Conservation (phyloP, 768 basidiomycete species). For the Boletales sp. region DNA sequence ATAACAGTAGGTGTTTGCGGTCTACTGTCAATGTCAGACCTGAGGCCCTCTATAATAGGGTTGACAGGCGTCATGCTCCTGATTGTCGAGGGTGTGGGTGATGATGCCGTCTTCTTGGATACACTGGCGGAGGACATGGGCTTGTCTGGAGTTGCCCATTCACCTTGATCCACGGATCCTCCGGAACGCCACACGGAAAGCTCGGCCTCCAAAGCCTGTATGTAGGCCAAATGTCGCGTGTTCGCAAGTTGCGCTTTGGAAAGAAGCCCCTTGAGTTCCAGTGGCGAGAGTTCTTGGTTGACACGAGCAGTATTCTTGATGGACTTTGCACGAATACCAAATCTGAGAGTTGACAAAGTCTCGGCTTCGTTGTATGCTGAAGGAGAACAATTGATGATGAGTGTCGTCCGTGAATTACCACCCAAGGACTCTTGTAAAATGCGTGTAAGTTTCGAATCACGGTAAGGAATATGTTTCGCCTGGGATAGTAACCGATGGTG, state of each 20-base stretch:
- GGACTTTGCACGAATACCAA: conserved; percentile 99
- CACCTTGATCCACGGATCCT: conserved; percentile 73
- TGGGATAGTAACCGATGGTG: conserved; percentile 29
- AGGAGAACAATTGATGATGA: conserved; percentile 99
- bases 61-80: conserved; percentile 75
- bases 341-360: conserved; percentile 94
- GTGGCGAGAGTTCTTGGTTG: conserved; percentile 94
- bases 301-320: conserved; percentile 99
- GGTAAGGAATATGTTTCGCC: conserved; percentile 97
- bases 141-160: conserved; percentile 77
- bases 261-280: conserved; percentile 91
- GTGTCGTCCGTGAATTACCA: conserved; percentile 90
- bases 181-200: conserved; percentile 86
- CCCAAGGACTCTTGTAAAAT: conserved; percentile 98
- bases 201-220: conserved; percentile 88
- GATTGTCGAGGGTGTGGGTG: conserved; percentile 63
- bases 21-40: conserved; percentile 72
- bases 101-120: conserved; percentile 47
- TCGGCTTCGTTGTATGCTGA: conserved; percentile 97
- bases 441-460: conserved; percentile 98
- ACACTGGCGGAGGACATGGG: conserved; percentile 39
- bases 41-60: conserved; percentile 67
- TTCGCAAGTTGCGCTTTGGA: conserved; percentile 87
- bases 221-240: conserved; percentile 79
- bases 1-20: conserved; percentile 91